A percentile compares a stretch with the other conserved stretches of the same genome.
Conservation (phyloP, 164 flowering plant genomes). For the Piper betle region DNA sequence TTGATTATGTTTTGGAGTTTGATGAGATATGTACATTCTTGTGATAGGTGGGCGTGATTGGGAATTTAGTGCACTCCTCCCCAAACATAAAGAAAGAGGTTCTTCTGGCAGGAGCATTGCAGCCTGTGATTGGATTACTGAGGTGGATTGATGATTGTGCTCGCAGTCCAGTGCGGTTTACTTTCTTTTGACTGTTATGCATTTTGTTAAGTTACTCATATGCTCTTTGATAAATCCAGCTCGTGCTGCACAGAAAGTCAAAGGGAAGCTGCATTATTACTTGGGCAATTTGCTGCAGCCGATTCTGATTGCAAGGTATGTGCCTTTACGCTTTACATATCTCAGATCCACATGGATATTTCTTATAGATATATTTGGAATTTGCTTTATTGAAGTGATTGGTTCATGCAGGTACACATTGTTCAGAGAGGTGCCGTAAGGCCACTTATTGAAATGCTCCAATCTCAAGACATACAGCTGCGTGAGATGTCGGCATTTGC, state of each 20-base stretch:
- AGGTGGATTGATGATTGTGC: constrained; percentile 26
- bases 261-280: constrained; percentile 85
- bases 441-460: constrained; percentile 94
- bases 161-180: constrained; percentile 1
- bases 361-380: not conserved
- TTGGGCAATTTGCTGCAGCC: constrained; percentile 93
- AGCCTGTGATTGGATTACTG: constrained; percentile 89
- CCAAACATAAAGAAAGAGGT: constrained; percentile 94
- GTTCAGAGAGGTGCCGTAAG: constrained; percentile 97
- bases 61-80: constrained; percentile 96
- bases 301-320: constrained; percentile 92
- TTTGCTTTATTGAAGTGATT: constrained; percentile 3
- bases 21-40: constrained; percentile 1
- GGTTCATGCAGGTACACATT: constrained; percentile 70
- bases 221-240: constrained; percentile 26
- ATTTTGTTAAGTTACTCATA: not conserved
- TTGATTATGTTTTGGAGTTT: not conserved
- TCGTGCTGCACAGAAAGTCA: constrained; percentile 91
- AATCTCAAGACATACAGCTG: constrained; percentile 74
- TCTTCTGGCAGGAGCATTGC: constrained; percentile 91
- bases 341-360: not conserved
- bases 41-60: constrained; percentile 93
- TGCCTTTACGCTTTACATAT: not conserved
- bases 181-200: not conserved
- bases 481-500: constrained; percentile 98